Evolutionary conservation across 257 asterid genomes (phyloP).

Genomic region (Sherardia arvensis): DNA sequence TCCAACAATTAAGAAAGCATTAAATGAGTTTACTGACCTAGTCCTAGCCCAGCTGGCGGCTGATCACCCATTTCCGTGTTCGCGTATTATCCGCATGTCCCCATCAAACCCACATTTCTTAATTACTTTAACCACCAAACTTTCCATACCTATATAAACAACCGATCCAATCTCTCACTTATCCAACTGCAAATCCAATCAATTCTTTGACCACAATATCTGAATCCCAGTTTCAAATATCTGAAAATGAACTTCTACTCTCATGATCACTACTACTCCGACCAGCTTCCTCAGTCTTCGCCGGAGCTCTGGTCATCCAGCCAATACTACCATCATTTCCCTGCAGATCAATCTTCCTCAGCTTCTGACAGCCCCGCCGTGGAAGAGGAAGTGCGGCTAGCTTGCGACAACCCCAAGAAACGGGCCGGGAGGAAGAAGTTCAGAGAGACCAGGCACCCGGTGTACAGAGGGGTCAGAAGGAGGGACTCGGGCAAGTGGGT

Average conservation of each 20-base stretch:
- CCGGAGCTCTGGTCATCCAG: constrained; percentile 7
- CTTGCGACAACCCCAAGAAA: constrained; percentile 53
- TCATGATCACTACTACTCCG: constrained; percentile 9
- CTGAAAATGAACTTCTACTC: constrained; percentile 11
- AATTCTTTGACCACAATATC: not conserved
- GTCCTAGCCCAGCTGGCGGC: constrained; percentile 5
- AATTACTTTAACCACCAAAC: not conserved
- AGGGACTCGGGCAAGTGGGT: constrained; percentile 67
- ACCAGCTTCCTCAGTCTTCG: not conserved
- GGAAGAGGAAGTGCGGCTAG: constrained; percentile 24
- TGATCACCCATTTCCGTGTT: constrained; percentile 10
- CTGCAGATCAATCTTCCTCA: constrained; percentile 16
- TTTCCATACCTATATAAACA: not conserved
- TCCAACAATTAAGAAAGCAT: no score
- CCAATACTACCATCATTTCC: constrained; percentile 1
- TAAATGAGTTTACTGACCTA: not conserved
- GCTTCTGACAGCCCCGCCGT: not conserved
- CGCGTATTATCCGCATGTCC: constrained; percentile 6
- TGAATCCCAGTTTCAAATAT: not conserved
- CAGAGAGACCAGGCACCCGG: constrained; percentile 63
- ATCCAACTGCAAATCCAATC: not conserved
- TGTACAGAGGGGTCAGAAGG: constrained; percentile 49
- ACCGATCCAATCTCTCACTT: not conserved
- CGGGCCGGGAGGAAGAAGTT: constrained; percentile 58
- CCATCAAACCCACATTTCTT: not conserved